Conservation (phyloP, 352 stramenopile genomes). For the Phytopythium mirpurense region DNA sequence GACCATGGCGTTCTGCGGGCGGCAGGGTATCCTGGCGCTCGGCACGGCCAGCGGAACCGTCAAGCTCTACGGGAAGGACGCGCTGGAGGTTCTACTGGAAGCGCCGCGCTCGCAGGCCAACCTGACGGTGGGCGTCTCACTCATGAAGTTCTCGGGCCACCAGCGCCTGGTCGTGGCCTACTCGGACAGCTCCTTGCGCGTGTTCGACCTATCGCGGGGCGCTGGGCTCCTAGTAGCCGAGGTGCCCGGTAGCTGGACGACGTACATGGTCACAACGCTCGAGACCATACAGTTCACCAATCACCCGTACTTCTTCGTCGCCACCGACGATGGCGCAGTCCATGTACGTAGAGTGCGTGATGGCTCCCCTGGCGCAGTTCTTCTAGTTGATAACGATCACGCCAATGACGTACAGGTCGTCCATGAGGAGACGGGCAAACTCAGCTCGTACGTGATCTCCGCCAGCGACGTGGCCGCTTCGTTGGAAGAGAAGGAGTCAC, state of each 20-base stretch:
- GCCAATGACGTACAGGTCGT: conserved; percentile 34
- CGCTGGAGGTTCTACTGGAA: conserved; percentile 56
- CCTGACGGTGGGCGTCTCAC: conserved; percentile 35
- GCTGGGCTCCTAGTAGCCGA: conserved; percentile 9
- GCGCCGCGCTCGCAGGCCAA: conserved; percentile 23
- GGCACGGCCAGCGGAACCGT: conserved; percentile 52
- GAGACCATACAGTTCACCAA: conserved; percentile 56
- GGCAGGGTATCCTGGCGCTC: conserved; percentile 63
- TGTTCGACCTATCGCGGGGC: conserved; percentile 47
- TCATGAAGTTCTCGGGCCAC: conserved; percentile 59
- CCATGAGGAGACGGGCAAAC: conserved; percentile 64
- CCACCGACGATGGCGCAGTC: conserved; percentile 60
- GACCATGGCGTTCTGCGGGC: conserved; percentile 47
- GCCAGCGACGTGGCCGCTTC: conserved; percentile 26
- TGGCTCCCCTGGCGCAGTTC: not conserved
- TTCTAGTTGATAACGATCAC: not conserved
- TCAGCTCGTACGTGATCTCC: conserved; percentile 64
- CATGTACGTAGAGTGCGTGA: conserved; percentile 20
- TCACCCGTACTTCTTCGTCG: conserved; percentile 68
- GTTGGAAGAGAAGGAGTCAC: conserved; percentile 13
- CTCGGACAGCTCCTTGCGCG: conserved; percentile 55
- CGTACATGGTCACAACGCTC: conserved; percentile 51
- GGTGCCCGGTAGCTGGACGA: conserved; percentile 49
- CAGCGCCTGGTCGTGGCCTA: conserved; percentile 62
- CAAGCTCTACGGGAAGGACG: conserved; percentile 64